Conservation (phyloP, 2,329 filamentous ascomycete genomes). For the Aspergillus fijiensis region DNA sequence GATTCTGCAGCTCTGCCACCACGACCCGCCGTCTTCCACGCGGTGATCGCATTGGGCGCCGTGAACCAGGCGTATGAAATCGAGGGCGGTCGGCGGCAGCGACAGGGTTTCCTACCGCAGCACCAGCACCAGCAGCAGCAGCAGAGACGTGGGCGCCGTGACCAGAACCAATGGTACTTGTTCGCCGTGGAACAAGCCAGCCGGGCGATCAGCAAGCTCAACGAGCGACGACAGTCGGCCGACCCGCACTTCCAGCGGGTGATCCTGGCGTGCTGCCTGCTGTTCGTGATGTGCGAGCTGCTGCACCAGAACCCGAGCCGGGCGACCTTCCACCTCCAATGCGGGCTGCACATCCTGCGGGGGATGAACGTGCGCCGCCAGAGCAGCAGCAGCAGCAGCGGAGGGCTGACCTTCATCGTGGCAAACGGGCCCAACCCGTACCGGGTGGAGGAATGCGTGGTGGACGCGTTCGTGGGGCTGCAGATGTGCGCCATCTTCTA, state of each 20-base stretch:
- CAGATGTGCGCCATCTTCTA: too few relatives aligned
- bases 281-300: constrained; percentile 17
- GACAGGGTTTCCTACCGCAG: too few relatives aligned
- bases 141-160: neutral
- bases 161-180: neutral
- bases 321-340: too few relatives aligned
- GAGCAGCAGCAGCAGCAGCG: too few relatives aligned
- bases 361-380: too few relatives aligned
- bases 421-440: too few relatives aligned
- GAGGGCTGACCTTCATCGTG: too few relatives aligned
- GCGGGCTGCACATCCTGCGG: too few relatives aligned
- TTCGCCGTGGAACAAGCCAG: constrained; percentile 1
- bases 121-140: too few relatives aligned
- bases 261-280: constrained; percentile 17
- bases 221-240: constrained; percentile 10
- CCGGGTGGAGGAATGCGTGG: too few relatives aligned
- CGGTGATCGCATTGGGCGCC: constrained; percentile 15
- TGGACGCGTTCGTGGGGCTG: too few relatives aligned
- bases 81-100: neutral
- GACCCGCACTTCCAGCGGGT: constrained; percentile 16
- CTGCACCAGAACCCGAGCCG: neutral
- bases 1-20: constrained; percentile 13
- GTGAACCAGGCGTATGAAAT: constrained; percentile 12
- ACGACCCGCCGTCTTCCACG: constrained; percentile 21
- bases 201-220: constrained; percentile 5